Conservation (phyloP, 116 monocot species). For the Papilionanthe hybrid region DNA sequence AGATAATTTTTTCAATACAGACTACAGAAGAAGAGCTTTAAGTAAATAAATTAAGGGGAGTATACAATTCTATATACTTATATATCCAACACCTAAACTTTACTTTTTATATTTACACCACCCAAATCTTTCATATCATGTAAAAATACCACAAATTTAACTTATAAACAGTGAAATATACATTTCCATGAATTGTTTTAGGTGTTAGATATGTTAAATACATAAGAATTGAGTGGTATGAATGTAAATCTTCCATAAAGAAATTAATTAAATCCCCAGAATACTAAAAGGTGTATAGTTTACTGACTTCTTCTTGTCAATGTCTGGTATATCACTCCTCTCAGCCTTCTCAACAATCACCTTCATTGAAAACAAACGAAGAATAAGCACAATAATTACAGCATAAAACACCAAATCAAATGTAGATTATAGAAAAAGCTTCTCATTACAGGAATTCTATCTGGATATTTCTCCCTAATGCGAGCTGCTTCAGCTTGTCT, state of each 20-base stretch:
- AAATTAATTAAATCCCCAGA: background rate
- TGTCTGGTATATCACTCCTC: slow-evolving; percentile 29
- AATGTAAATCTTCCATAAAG: too few relatives aligned
- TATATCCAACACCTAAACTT: background rate
- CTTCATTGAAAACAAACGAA: slow-evolving; percentile 15
- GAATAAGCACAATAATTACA: slow-evolving; percentile 4
- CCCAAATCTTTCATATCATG: background rate
- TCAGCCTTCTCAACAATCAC: slow-evolving; percentile 50
- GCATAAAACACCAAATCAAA: background rate
- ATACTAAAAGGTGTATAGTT: background rate
- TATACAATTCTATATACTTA: background rate
- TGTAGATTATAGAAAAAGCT: background rate
- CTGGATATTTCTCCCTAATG: slow-evolving; percentile 39
- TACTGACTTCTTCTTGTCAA: slow-evolving; percentile 44
- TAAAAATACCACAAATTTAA: too few relatives aligned
- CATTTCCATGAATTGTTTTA: too few relatives aligned
- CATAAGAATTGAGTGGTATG: too few relatives aligned
- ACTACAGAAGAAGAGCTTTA: too few relatives aligned
- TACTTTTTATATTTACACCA: background rate
- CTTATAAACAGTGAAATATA: too few relatives aligned
- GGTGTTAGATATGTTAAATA: too few relatives aligned
- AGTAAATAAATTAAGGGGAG: too few relatives aligned
- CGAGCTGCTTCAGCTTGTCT: slow-evolving; percentile 37
- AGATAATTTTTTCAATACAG: too few relatives aligned
- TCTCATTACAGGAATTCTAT: slow-evolving; percentile 34